A percentile compares a stretch with the other conserved stretches of the same genome.
phyloP scores from a whole-genome alignment of 2,329 filamentous ascomycete genomes.

The Didymella segeticola region DNA sequence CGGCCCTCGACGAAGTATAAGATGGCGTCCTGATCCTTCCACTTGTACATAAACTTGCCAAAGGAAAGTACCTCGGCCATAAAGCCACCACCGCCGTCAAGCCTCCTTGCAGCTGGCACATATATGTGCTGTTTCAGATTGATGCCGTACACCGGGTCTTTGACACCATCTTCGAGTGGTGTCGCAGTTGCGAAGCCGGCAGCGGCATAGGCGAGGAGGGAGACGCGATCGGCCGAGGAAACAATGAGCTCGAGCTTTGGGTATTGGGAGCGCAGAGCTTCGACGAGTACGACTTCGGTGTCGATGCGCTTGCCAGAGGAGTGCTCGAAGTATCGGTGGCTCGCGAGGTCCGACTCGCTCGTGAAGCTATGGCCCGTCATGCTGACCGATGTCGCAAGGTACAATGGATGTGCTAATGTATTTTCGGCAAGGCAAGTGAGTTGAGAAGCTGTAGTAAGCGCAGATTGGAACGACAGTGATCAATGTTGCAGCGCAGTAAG shows the following conservation, averaged over 20 bases:
- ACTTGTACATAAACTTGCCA: slow-evolving; percentile 56
- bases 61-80: slow-evolving; percentile 51
- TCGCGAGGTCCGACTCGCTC: slow-evolving; percentile 45
- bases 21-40: slow-evolving; percentile 53
- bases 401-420: slow-evolving; percentile 1
- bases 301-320: slow-evolving; percentile 52
- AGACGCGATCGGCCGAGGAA: slow-evolving; percentile 40
- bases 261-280: slow-evolving; percentile 55
- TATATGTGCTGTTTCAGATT: slow-evolving; percentile 49
- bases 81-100: slow-evolving; percentile 45
- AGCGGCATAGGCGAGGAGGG: slow-evolving; percentile 52
- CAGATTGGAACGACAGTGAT: neutral
- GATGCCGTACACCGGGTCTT: slow-evolving; percentile 44
- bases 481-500: neutral
- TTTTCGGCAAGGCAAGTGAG: neutral
- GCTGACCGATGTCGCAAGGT: slow-evolving; percentile 2
- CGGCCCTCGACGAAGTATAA: slow-evolving; percentile 52
- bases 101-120: slow-evolving; percentile 47
- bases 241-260: slow-evolving; percentile 54
- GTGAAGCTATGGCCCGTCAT: slow-evolving; percentile 39
- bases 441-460: slow-evolving; percentile 3
- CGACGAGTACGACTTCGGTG: slow-evolving; percentile 53
- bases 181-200: slow-evolving; percentile 52
- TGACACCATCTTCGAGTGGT: slow-evolving; percentile 51
- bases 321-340: slow-evolving; percentile 53